Percentiles rank a stretch among this genome's conserved stretches.
Evolutionary conservation across 106 monocot species (phyloP).

Genomic region (Phalaenopsis equestris): DNA sequence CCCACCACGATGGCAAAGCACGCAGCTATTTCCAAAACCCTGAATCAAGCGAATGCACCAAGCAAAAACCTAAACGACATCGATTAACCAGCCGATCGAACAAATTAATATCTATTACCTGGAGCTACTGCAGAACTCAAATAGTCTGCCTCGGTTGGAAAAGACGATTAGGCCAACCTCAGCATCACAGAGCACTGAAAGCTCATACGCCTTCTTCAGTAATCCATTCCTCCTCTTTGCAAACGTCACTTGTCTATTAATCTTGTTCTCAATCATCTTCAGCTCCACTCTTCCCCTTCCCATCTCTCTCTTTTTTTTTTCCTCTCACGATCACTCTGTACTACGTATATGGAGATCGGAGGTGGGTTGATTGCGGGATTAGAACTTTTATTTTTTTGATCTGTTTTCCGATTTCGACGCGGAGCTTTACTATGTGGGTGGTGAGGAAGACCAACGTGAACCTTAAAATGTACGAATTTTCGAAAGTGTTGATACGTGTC

Average conservation of each 20-base stretch:
- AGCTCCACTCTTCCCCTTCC: constrained; percentile 9
- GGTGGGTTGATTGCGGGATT: background rate
- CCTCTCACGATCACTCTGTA: background rate
- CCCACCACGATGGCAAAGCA: background rate
- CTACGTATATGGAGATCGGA: background rate
- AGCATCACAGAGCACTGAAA: constrained; percentile 10
- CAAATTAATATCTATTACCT: background rate
- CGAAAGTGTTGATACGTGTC: background rate
- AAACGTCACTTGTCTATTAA: constrained; percentile 4
- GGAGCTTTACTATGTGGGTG: background rate
- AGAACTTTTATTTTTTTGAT: background rate
- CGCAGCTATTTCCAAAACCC: background rate
- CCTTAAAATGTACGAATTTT: background rate
- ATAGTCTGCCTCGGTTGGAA: constrained; percentile 5
- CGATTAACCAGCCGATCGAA: background rate
- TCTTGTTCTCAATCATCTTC: constrained; percentile 10
- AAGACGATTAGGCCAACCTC: constrained; percentile 5
- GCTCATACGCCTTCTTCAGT: constrained; percentile 9
- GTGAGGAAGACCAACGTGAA: background rate
- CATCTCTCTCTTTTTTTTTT: background rate
- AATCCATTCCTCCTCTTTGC: constrained; percentile 9
- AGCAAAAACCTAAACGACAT: background rate
- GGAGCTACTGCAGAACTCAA: constrained; percentile 9
- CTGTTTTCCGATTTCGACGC: background rate
- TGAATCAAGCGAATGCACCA: background rate